Evolutionary conservation across 345 rosid species (phyloP).

Genomic region (Noccaea caerulescens): DNA sequence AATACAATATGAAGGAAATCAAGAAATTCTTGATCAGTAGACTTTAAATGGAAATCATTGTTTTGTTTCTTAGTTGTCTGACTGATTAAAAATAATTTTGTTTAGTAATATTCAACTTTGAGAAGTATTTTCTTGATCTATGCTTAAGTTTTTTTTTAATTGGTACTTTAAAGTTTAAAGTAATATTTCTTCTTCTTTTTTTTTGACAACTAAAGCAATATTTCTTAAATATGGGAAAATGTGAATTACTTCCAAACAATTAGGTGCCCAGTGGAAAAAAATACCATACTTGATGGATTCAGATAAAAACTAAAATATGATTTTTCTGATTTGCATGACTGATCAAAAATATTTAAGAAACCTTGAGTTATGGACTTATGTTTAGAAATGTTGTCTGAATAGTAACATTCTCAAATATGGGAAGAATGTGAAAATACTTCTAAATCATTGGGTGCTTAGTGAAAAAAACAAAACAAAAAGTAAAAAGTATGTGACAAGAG

Average conservation of each 20-base stretch:
- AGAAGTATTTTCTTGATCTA: constrained; percentile 2
- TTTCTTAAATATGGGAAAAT: constrained; percentile 21
- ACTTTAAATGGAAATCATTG: constrained; percentile 16
- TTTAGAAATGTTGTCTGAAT: neutral
- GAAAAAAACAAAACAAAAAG: too few species aligned
- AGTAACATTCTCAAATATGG: constrained; percentile 6
- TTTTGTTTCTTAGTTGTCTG: constrained; percentile 31
- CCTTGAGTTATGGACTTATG: neutral
- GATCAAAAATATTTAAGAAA: neutral
- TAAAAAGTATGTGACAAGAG: constrained; percentile 32
- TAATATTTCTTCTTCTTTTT: too few species aligned
- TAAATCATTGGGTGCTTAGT: neutral
- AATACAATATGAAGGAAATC: too few species aligned
- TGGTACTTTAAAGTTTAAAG: too few species aligned
- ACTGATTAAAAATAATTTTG: neutral
- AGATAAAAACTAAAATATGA: constrained; percentile 9
- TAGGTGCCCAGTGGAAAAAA: too few species aligned
- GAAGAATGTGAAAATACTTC: constrained; percentile 14
- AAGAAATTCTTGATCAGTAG: neutral
- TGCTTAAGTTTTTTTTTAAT: neutral
- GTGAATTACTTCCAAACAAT: constrained; percentile 10
- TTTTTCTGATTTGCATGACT: neutral
- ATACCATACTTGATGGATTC: constrained; percentile 19
- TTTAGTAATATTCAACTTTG: neutral
- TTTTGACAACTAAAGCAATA: too few species aligned